phyloP scores from a whole-genome alignment of 306 rosid genomes.

The Gillenia trifoliata region DNA sequence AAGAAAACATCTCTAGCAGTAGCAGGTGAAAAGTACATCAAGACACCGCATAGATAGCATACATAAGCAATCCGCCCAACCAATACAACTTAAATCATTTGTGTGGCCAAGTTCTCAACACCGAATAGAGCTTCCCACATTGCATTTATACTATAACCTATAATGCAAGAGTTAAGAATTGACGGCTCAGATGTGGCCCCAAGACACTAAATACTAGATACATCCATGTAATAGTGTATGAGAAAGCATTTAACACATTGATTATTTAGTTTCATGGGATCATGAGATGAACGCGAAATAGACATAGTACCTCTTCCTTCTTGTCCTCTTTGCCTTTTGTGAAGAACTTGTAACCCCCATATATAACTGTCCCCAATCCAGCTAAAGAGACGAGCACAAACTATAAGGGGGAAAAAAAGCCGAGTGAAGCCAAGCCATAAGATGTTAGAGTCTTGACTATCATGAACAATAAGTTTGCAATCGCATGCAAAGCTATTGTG shows the following conservation, averaged over 20 bases:
- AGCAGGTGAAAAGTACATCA: not conserved
- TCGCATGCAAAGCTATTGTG: not conserved
- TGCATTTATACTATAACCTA: not conserved
- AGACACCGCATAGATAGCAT: not conserved
- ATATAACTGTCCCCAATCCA: constrained; percentile 43
- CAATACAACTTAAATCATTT: not conserved
- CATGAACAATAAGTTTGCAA: not conserved
- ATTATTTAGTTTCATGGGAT: not conserved
- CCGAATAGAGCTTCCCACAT: not conserved
- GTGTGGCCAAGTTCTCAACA: not conserved
- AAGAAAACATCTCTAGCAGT: not conserved
- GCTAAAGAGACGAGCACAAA: constrained; percentile 52
- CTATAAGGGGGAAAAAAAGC: constrained; percentile 31
- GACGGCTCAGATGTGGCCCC: not conserved
- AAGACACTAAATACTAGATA: not conserved
- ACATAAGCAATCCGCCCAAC: not conserved
- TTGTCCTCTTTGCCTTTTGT: constrained; percentile 38
- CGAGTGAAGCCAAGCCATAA: not conserved
- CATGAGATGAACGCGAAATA: not conserved
- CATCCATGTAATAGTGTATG: not conserved
- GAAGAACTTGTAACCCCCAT: constrained; percentile 42
- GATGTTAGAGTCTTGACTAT: not conserved
- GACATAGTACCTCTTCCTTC: constrained; percentile 48
- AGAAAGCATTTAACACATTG: not conserved
- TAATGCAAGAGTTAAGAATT: not conserved